These are phyloP conservation scores for Candida fluviatilis DNA, from an alignment of 805 yeast genomes.

Conservation along the genomic window DNA sequence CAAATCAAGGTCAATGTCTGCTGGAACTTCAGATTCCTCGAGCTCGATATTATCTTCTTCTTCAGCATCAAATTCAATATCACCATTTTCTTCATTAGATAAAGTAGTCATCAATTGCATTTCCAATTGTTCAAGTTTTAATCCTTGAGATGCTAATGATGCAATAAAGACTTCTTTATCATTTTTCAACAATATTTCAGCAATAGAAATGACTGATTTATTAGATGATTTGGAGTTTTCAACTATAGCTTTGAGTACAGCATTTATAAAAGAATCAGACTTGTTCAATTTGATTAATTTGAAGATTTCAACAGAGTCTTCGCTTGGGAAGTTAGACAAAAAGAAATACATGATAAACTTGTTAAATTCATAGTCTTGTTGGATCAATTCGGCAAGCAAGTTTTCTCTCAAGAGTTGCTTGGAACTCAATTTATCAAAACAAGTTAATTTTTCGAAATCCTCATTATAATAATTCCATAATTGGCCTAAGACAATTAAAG, in stretches of 20 bases:
- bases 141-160: conserved; percentile 15
- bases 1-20: conserved; percentile 11
- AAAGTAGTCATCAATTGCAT: conserved; percentile 67
- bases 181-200: conserved; percentile 16
- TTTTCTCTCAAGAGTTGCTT: conserved; percentile 7
- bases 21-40: conserved; percentile 18
- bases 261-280: conserved; percentile 7
- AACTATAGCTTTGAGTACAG: conserved; percentile 6
- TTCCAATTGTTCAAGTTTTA: conserved; percentile 34
- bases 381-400: conserved; percentile 11
- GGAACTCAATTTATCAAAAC: conserved; percentile 15
- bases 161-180: conserved; percentile 18
- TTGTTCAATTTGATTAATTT: conserved; percentile 16
- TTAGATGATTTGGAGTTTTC: conserved; percentile 8
- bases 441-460: conserved; percentile 8
- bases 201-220: conserved; percentile 3
- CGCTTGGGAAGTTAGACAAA: conserved; percentile 19
- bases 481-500: conserved; percentile 38
- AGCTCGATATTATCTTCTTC: conserved; percentile 16
- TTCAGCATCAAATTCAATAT: conserved; percentile 28
- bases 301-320: conserved; percentile 18
- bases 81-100: conserved; percentile 22
- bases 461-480: conserved; percentile 25
- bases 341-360: conserved; percentile 29
- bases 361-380: conserved; percentile 24